Evolutionary conservation across 2,329 filamentous ascomycete genomes (phyloP), one percentile per base, ranked within the genome.

Genomic region (Penicillium olsonii): DNA sequence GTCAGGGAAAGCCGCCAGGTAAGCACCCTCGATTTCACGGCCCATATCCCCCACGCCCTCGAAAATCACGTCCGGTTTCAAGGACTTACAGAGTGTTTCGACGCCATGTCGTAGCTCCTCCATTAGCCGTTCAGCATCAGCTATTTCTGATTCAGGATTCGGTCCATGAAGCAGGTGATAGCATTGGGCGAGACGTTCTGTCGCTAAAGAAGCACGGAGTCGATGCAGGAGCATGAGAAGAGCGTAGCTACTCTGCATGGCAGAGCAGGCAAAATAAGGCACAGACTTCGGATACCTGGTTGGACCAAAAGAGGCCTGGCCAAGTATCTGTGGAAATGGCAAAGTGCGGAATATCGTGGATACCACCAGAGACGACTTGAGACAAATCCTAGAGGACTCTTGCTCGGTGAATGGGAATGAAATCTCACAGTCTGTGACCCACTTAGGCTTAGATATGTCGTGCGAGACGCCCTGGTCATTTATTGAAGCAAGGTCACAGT

Each of bases 351-450:
- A 57, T 18, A 52, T 45, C 3, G 53, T 54, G 15, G 56, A 51
- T 3, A 65, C 34, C 0, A 49, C 48, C 1, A 65, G 52, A 6
- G 62, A 47, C 2, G 63, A 53, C n/a, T 63, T 60, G 4, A 65
- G 54, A 18, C 63, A 63, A 4, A 65, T 59, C 1, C 38, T 45
- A 1, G 57, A 52, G 5, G 63, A 65, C 40, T 63, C 52, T 31
- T 62, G 44, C 39, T 57, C 52, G 11, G 55, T 61, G 42, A 65
- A 65, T 1, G 63, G 62, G 14, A 65, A 64, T 9, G 33, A 40
- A 9, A 48, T 22, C 8, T 53, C 47, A 26, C 55, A 40, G 27
- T 58, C 47, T 18, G 48, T 33, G 3, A 50, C 42, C 39, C 37
- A 49, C 5, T 37, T 39, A 19, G 39, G 45, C 5, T 45, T 48